Base-by-base conservation (phyloP, 2,329 filamentous ascomycete species). In the Dothideomycetes sp. region DNA sequence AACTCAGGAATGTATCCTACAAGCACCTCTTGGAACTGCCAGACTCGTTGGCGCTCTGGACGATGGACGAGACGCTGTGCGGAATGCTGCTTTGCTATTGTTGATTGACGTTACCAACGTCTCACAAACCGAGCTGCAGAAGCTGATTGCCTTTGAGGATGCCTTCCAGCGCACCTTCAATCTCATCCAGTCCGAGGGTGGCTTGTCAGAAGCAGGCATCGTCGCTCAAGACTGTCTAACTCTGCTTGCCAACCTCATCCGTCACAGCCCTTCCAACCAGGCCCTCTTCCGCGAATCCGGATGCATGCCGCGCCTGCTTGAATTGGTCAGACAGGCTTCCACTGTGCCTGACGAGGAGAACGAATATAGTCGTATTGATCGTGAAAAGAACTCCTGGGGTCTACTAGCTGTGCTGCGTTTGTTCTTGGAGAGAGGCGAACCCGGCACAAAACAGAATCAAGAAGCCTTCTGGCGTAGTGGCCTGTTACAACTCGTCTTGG, bases 81-180 rank as follows among this genome's bases (percentile, higher is more conserved):
- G 89, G 47, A 93, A 93, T 63, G 85, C 93, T 64, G 86, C 80
- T 4, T 73, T 98, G 19, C 72, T 82, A n/a, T 72, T 98, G 11
- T 74, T 98, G 34, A 94, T 84, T 22, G 84, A 87, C 43, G 71
- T 98, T 20, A 95, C 91, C 0, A 55, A 53, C 33, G 84, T 86
- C 20, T 80, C 80, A 0, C 94, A 89, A 7, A 67, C 80, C 29
- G 88, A 96, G 53, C 75, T 98, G 38, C 88, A 96, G 58, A 96
- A 96, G 60, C 73, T 96, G 2, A 88, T 96, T 17, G 91, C 87
- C 0, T 96, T 95, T 51, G 87, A 95, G 54, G 89, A 86, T 68
- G 85, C 88, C 0, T 96, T 95, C 53, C 86, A 91, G 46, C 79
- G 82, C 30, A 68, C 93, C 18, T 95, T 96, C 58, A 71, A 71